These are phyloP conservation scores for Borealophlyctis nickersoniae DNA, from an alignment of 192 early-diverging fungal species.

Conservation along the genomic window DNA sequence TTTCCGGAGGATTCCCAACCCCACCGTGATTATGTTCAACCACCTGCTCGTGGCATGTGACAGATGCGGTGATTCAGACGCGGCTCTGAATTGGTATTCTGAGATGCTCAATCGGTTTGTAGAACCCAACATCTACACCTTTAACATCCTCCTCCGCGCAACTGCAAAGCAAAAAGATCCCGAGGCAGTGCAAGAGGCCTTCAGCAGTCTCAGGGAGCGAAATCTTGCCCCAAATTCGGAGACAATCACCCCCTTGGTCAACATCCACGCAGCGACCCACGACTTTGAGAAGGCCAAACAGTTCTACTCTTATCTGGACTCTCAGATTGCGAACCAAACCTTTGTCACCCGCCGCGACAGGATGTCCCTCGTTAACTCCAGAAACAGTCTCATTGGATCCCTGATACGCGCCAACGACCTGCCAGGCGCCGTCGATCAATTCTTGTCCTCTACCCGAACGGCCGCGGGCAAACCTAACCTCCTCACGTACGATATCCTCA, in stretches of 20 bases:
- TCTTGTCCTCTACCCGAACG: conserved; percentile 1
- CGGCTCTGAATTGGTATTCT: conserved; percentile 12
- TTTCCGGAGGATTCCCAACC: conserved; percentile 14
- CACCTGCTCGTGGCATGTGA: no score
- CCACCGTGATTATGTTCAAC: no score
- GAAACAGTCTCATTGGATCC: no score
- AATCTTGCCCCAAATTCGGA: conserved; percentile 3
- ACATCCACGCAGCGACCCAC: conserved; percentile 4
- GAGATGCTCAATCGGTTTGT: conserved; percentile 19
- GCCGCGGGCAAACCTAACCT: conserved; percentile 16
- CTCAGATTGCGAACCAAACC: no score
- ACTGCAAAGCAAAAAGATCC: conserved; percentile 12
- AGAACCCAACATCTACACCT: conserved; percentile 27
- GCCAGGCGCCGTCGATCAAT: conserved; percentile 5
- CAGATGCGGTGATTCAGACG: no score
- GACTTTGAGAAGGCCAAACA: conserved; percentile 10
- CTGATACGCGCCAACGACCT: no score
- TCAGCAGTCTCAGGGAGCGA: conserved; percentile 2
- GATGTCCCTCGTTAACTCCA: no score
- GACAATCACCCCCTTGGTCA: conserved; percentile 19
- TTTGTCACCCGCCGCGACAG: no score
- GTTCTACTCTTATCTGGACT: conserved; percentile 1
- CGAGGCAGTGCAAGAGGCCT: conserved; percentile 19
- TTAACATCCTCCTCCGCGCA: conserved; percentile 35
- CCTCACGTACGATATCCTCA: conserved; percentile 35